phyloP scores from a whole-genome alignment of 495 filamentous ascomycete species.

The Cladorrhinum samala region DNA sequence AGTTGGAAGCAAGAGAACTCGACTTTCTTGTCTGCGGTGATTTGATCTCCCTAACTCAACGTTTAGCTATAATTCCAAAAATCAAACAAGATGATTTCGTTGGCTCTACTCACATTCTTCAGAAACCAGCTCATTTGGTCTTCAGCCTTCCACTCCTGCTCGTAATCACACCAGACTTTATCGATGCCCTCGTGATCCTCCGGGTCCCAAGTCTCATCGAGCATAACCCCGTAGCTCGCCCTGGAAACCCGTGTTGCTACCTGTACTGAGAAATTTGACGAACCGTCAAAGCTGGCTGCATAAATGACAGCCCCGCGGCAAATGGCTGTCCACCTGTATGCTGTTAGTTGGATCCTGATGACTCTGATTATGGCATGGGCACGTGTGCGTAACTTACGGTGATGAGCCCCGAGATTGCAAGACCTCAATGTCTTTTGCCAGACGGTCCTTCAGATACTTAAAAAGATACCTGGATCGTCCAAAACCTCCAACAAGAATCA shows the following conservation, averaged over 20 bases:
- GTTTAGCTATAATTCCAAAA: not conserved
- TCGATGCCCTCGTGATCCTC: not conserved
- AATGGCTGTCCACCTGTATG: constrained; percentile 8
- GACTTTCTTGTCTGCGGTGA: not conserved
- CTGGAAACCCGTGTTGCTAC: constrained; percentile 2
- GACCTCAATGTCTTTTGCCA: constrained; percentile 1
- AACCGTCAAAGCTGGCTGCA: not conserved
- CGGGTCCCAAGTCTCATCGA: not conserved
- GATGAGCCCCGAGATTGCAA: constrained; percentile 4
- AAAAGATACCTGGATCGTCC: constrained; percentile 10
- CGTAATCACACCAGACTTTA: not conserved
- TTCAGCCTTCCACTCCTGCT: not conserved
- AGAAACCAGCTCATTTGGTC: constrained; percentile 1
- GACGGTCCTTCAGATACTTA: not conserved
- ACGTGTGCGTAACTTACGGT: constrained; percentile 7
- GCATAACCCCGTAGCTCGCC: not conserved
- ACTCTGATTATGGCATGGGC: not conserved
- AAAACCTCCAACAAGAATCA: constrained; percentile 11
- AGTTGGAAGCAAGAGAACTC: not conserved
- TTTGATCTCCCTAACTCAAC: not conserved
- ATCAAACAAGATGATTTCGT: too few relatives aligned
- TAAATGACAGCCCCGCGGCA: constrained; percentile 8
- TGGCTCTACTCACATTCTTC: not conserved
- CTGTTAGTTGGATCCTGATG: not conserved
- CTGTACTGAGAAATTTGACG: not conserved